Evolutionary conservation across 306 rosid species (phyloP), one percentile per base, ranked within the genome.

Genomic region (Prunus armeniaca): DNA sequence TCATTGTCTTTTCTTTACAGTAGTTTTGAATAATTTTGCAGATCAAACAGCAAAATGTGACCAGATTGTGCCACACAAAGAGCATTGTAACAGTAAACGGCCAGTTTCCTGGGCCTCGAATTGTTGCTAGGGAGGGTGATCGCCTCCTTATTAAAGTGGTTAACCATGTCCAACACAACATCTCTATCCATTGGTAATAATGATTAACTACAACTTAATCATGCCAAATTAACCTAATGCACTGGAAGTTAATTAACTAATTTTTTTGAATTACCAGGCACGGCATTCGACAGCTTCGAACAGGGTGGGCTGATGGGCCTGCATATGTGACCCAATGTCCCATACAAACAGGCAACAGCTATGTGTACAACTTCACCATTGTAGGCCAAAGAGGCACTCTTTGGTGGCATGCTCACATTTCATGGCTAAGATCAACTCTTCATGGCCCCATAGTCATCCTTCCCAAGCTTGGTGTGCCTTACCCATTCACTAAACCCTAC

Each of bases 241-340:
- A 67, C 3, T 22, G 15, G 34, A 46, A 24, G 25, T 19, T 58
- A 22, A 8, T 9, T 19, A 27, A 46, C 11, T 9, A 38, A 4
- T 76, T 63, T 82, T 0, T 47, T 65, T 41, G 10, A 71, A 76
- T 13, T 3, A 3, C 65, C 41, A 91, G 97, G 97, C 97, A 89
- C 52, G 95, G 97, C 0, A 80, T 91, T 76, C 50, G 91, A 69
- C 89, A 88, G 14, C 85, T 90, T 66, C 85, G 28, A 68, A 64
- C 86, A 13, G 89, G 91, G 3, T 90, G 96, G 91, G 91, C 91
- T 0, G 93, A 90, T 79, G 93, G 93, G 6, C 96, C 93, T 5
- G 89, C 91, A 52, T 89, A 88, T 77, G 87, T 89, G 74, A 85
- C 96, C 3, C 91, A 90, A 24, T 88, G 93, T 72, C 96, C 93